Evolutionary conservation across 805 yeast species (phyloP).

Genomic region (Pichia thaimueangensis): DNA sequence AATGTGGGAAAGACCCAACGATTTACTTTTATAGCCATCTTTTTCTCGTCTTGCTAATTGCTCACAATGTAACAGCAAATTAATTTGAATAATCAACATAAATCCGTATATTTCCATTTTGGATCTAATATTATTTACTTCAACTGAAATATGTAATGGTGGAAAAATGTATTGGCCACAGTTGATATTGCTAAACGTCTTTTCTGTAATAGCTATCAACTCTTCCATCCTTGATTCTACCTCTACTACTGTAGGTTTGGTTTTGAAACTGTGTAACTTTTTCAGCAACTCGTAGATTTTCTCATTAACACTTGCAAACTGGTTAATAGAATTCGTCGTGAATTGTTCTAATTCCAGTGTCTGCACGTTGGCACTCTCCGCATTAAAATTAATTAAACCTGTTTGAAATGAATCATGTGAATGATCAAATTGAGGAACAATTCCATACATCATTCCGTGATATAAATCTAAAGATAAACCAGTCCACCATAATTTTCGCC

Average conservation of each 20-base stretch:
- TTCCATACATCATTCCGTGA: conserved; percentile 20
- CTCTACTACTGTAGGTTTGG: conserved; percentile 20
- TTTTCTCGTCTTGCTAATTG: neutral
- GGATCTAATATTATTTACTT: conserved; percentile 7
- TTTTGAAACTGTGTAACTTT: conserved; percentile 17
- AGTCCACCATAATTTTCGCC: conserved; percentile 28
- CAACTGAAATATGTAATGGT: neutral
- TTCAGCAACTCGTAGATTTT: conserved; percentile 18
- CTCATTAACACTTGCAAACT: conserved; percentile 16
- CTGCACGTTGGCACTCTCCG: conserved; percentile 12
- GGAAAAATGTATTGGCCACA: conserved; percentile 1
- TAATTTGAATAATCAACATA: conserved; percentile 13
- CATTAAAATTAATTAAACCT: conserved; percentile 12
- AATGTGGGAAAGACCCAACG: neutral
- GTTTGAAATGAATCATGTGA: conserved; percentile 17
- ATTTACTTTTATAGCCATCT: neutral
- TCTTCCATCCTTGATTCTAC: conserved; percentile 16
- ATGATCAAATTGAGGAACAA: conserved; percentile 15
- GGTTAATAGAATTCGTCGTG: conserved; percentile 16
- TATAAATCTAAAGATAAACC: conserved; percentile 21
- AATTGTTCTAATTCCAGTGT: conserved; percentile 19
- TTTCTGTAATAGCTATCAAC: conserved; percentile 10
- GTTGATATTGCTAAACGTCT: neutral
- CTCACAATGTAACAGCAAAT: conserved; percentile 17
- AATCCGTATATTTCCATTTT: conserved; percentile 7